Conservation (phyloP, 768 basidiomycete species). For the Pisolithus microcarpus region DNA sequence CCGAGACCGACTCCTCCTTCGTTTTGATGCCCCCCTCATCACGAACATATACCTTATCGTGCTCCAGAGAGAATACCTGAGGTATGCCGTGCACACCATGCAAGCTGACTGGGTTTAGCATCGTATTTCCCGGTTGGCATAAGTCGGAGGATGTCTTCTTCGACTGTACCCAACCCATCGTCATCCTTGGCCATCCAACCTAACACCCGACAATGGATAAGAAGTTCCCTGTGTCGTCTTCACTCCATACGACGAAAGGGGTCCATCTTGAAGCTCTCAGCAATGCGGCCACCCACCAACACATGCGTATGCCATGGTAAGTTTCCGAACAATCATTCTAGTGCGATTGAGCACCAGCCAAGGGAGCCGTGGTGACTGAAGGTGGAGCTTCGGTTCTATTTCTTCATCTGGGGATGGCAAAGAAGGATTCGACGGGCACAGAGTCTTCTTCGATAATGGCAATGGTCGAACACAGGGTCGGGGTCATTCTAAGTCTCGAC, state of each 20-base stretch:
- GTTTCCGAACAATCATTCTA: slow-evolving; percentile 95
- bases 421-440: slow-evolving; percentile 98
- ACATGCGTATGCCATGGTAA: slow-evolving; percentile 93
- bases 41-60: slow-evolving; percentile 67
- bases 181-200: slow-evolving; percentile 82
- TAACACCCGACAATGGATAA: slow-evolving; percentile 91
- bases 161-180: slow-evolving; percentile 62
- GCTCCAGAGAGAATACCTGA: slow-evolving; percentile 87
- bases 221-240: slow-evolving; percentile 95
- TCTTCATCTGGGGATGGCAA: slow-evolving; percentile 98
- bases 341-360: slow-evolving; percentile 94
- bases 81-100: slow-evolving; percentile 89
- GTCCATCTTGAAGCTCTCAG: slow-evolving; percentile 91
- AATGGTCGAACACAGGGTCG: slow-evolving; percentile 79
- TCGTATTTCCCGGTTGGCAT: slow-evolving; percentile 90
- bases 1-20: slow-evolving; percentile 85
- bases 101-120: slow-evolving; percentile 90
- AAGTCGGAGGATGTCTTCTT: slow-evolving; percentile 97
- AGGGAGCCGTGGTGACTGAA: slow-evolving; percentile 94
- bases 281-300: slow-evolving; percentile 89
- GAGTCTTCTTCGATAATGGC: slow-evolving; percentile 96
- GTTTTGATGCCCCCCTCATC: slow-evolving; percentile 59
- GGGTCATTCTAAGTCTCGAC: slow-evolving; percentile 99
- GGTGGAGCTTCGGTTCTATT: slow-evolving; percentile 80
- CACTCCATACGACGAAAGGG: slow-evolving; percentile 97